phyloP scores from a whole-genome alignment of 2,329 filamentous ascomycete genomes.

The Colletotrichum tofieldiae region DNA sequence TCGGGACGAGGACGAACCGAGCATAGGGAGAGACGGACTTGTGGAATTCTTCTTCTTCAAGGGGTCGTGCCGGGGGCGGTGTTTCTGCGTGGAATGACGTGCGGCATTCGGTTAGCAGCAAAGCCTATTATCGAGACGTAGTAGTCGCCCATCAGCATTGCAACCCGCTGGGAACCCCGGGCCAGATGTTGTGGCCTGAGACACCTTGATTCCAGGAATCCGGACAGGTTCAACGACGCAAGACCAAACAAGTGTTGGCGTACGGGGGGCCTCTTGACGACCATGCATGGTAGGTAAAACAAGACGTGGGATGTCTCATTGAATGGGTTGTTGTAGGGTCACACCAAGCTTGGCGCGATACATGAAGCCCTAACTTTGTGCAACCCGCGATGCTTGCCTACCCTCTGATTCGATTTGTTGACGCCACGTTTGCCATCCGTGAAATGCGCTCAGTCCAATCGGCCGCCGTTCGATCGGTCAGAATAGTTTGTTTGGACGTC shows the following conservation, averaged over 20 bases:
- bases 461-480: neutral
- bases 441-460: neutral
- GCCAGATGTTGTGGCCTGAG: conserved; percentile 22
- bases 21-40: conserved; percentile 21
- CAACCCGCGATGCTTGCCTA: neutral
- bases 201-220: conserved; percentile 33
- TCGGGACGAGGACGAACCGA: conserved; percentile 26
- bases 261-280: neutral
- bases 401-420: neutral
- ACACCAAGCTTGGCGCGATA: neutral
- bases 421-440: neutral
- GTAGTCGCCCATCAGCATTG: neutral
- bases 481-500: neutral
- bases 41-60: conserved; percentile 5
- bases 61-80: neutral
- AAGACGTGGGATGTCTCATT: neutral
- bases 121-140: neutral
- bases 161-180: conserved; percentile 11
- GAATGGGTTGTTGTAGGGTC: neutral
- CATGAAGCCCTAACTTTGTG: neutral
- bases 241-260: too few species aligned
- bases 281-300: neutral
- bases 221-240: neutral
- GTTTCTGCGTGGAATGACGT: conserved; percentile 28
- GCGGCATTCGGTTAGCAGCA: conserved; percentile 14